phyloP scores from a whole-genome alignment of 2,329 filamentous ascomycete species.

The Colletotrichum melonis region DNA sequence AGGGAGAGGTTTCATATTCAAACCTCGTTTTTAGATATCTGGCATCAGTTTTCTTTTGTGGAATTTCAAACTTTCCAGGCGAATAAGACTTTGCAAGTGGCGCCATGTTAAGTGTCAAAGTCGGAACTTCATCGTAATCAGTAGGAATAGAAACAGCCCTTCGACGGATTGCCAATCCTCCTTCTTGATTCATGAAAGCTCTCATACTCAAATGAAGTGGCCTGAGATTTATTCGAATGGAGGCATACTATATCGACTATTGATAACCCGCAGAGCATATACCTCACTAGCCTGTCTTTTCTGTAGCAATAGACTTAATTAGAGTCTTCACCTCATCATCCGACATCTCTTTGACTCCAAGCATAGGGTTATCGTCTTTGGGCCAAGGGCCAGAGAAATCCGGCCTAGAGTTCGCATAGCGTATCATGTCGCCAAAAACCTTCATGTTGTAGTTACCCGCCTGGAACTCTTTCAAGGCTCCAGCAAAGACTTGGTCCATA shows the following conservation, averaged over 20 bases:
- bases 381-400: conserved; percentile 26
- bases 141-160: no score
- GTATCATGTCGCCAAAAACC: conserved; percentile 35
- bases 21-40: no score
- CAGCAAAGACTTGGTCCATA: conserved; percentile 30
- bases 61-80: no score
- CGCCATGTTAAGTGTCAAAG: no score
- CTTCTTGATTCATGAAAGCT: no score
- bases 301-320: conserved; percentile 20
- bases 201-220: background rate
- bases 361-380: conserved; percentile 36
- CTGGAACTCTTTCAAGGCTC: conserved; percentile 32
- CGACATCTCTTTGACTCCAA: conserved; percentile 35
- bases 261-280: no score
- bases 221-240: background rate
- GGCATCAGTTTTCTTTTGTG: no score
- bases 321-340: conserved; percentile 37
- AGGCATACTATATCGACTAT: background rate
- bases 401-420: conserved; percentile 34
- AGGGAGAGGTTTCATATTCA: no score
- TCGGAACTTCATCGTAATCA: no score
- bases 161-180: no score
- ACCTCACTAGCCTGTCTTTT: background rate
- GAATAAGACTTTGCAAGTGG: no score
- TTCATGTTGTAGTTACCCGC: conserved; percentile 34